Evolutionary conservation across 2,329 filamentous ascomycete genomes (phyloP).

Genomic region (Trichoderma harzianum): DNA sequence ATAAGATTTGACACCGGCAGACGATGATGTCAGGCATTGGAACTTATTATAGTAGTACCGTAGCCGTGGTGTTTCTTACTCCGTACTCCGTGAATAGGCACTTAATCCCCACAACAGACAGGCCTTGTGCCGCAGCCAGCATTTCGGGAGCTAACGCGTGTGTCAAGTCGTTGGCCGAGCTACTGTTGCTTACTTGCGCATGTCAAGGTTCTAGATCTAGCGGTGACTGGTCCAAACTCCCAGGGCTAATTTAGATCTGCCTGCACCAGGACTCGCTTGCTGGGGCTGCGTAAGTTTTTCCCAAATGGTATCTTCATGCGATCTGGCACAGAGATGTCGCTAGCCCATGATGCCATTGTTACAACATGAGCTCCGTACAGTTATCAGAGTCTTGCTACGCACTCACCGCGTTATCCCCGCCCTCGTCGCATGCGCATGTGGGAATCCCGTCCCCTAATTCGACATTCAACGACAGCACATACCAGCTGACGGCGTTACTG

Average conservation of each 20-base stretch:
- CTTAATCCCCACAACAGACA: constrained; percentile 49
- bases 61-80: neutral
- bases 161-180: constrained; percentile 50
- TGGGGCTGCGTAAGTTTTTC: constrained; percentile 37
- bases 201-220: constrained; percentile 49
- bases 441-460: constrained; percentile 41
- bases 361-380: neutral
- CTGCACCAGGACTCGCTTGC: constrained; percentile 51
- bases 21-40: neutral
- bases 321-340: neutral
- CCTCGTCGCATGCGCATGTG: constrained; percentile 46
- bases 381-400: constrained; percentile 40
- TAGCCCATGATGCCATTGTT: constrained; percentile 3
- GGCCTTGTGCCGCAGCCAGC: constrained; percentile 40
- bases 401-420: constrained; percentile 45
- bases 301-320: neutral
- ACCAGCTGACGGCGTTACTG: constrained; percentile 43
- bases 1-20: neutral
- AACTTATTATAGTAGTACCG: neutral
- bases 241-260: constrained; percentile 51
- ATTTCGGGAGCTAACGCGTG: constrained; percentile 55
- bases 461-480: constrained; percentile 38
- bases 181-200: constrained; percentile 24
- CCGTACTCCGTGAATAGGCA: constrained; percentile 34
- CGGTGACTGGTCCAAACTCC: constrained; percentile 56